Conservation (phyloP, 768 basidiomycete species). For the Arthromyces matolae region DNA sequence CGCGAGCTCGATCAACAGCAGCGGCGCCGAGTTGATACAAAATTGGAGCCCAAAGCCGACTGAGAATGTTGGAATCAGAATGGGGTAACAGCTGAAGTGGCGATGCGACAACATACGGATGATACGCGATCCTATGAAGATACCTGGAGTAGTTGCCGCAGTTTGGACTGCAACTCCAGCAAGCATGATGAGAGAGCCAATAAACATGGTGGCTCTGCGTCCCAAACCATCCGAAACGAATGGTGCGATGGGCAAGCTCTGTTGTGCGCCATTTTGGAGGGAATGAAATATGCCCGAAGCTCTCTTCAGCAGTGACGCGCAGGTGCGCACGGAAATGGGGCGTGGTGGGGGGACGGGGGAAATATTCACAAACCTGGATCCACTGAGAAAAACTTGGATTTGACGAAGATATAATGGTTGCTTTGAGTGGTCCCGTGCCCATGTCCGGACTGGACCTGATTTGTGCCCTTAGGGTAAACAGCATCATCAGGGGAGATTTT, state of each 20-base stretch:
- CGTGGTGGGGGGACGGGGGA: not conserved
- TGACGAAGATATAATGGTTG: constrained; percentile 1
- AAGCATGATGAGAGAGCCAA: constrained; percentile 62
- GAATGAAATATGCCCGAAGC: not conserved
- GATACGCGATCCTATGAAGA: constrained; percentile 57
- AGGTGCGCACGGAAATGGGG: not conserved
- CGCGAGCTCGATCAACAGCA: constrained; percentile 61
- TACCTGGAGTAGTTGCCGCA: constrained; percentile 38
- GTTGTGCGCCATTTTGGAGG: constrained; percentile 20
- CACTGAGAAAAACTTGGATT: not conserved
- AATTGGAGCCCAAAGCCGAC: constrained; percentile 65
- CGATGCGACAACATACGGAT: constrained; percentile 36
- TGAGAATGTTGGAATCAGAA: constrained; percentile 22
- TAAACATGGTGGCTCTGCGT: constrained; percentile 55
- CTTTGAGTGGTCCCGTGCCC: constrained; percentile 5
- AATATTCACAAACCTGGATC: not conserved
- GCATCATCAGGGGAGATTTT: constrained; percentile 6
- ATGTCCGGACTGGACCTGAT: constrained; percentile 8
- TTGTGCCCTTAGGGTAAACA: not conserved
- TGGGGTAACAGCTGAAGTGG: not conserved
- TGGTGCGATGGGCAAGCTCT: constrained; percentile 63
- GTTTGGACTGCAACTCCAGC: constrained; percentile 58
- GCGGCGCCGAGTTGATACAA: constrained; percentile 58
- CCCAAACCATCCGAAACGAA: constrained; percentile 58
- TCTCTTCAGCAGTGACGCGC: not conserved